Evolutionary conservation across 2,329 filamentous ascomycete species (phyloP).

Genomic region (Lithohypha guttulata): DNA sequence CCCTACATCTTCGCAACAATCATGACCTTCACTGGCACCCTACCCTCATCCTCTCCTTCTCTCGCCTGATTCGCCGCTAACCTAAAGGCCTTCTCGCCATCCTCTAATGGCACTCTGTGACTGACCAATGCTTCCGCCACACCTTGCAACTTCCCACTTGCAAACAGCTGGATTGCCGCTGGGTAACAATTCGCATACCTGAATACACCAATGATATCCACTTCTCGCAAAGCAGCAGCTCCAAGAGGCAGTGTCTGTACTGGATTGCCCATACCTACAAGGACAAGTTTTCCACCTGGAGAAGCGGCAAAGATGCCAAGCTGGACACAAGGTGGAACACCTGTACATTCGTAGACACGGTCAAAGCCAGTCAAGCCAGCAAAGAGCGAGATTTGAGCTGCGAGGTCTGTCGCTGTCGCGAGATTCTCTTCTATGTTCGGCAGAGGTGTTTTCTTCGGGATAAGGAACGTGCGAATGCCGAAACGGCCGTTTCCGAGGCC

Average conservation of each 20-base stretch:
- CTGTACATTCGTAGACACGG: conserved; percentile 38
- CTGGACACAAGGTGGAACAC: conserved; percentile 35
- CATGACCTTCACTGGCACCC: conserved; percentile 44
- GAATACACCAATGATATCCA: conserved; percentile 49
- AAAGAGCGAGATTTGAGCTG: conserved; percentile 24
- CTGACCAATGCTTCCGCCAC: conserved; percentile 44
- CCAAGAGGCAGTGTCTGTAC: conserved; percentile 44
- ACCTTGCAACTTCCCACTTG: conserved; percentile 38
- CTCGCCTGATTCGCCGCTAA: conserved; percentile 35
- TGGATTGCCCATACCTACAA: conserved; percentile 48
- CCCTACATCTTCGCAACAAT: conserved; percentile 23
- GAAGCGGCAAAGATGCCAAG: conserved; percentile 35
- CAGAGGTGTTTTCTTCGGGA: conserved; percentile 24
- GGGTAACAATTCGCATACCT: conserved; percentile 46
- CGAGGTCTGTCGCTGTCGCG: conserved; percentile 26
- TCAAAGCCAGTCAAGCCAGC: conserved; percentile 28
- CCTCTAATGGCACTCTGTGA: conserved; percentile 39
- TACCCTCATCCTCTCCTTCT: conserved; percentile 41
- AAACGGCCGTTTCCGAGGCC: conserved; percentile 26
- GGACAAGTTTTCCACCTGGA: conserved; percentile 42
- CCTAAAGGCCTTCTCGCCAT: conserved; percentile 41
- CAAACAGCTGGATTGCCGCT: conserved; percentile 43
- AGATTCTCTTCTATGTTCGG: conserved; percentile 33
- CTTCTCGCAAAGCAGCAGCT: conserved; percentile 44
- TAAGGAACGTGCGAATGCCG: conserved; percentile 28